Evolutionary conservation across 345 rosid genomes (phyloP).

Genomic region (Populus euphratica): DNA sequence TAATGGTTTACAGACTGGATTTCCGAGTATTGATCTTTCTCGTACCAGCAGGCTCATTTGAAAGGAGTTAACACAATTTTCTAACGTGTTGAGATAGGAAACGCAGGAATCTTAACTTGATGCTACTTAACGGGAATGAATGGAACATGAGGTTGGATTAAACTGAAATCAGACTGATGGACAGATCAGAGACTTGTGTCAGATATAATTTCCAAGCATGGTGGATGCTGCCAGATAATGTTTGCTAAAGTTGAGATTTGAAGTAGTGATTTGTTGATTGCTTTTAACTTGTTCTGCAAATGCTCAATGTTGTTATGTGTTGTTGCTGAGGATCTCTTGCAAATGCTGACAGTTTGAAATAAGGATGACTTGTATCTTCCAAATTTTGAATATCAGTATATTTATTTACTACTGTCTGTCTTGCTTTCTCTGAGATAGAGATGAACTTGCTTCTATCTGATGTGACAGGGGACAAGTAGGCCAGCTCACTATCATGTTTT

Average conservation of each 20-base stretch:
- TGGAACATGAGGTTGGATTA: neutral
- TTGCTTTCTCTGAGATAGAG: neutral
- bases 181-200: neutral
- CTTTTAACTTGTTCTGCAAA: neutral
- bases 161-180: neutral
- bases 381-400: neutral
- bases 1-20: neutral
- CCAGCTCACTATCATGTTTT: constrained; percentile 99
- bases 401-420: neutral
- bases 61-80: neutral
- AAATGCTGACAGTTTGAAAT: neutral
- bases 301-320: neutral
- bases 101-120: neutral
- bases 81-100: neutral
- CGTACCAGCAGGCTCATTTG: neutral
- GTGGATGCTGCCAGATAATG: neutral
- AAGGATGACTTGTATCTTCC: neutral
- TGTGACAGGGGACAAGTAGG: constrained; percentile 83
- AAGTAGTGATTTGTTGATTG: neutral
- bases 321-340: neutral
- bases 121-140: neutral
- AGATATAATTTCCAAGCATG: neutral
- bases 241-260: neutral
- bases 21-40: neutral
- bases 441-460: neutral